These are phyloP conservation scores for Pleurotus pulmonarius DNA, from an alignment of 768 basidiomycete species.

Conservation along the genomic window DNA sequence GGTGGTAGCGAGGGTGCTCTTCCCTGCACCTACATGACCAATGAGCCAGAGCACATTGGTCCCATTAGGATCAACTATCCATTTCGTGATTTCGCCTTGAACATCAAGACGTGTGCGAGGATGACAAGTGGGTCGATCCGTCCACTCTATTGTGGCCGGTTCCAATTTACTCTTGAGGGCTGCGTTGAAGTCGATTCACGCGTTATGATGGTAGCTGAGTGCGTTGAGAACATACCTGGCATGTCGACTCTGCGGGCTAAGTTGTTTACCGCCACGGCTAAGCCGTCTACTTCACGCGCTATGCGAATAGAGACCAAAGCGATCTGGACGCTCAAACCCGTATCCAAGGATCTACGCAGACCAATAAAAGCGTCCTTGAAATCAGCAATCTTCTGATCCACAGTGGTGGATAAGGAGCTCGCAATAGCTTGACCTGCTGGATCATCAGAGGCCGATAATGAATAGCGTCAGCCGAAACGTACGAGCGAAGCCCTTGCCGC, in stretches of 20 bases:
- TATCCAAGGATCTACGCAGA: neutral
- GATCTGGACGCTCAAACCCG: neutral
- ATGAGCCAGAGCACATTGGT: slow-evolving; percentile 15
- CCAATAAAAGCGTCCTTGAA: neutral
- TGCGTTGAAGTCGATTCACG: neutral
- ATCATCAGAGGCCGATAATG: neutral
- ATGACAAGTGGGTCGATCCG: slow-evolving; percentile 1
- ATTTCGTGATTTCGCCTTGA: neutral
- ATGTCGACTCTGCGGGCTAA: too few relatives aligned
- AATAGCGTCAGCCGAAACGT: neutral
- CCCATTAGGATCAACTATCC: neutral
- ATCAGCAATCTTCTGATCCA: neutral
- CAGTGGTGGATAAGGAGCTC: neutral
- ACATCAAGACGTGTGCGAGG: slow-evolving; percentile 1
- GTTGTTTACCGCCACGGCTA: neutral
- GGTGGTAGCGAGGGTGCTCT: slow-evolving; percentile 31
- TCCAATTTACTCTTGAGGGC: neutral
- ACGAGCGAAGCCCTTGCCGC: slow-evolving; percentile 29
- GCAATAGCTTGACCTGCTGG: neutral
- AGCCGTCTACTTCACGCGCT: neutral
- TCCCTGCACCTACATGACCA: slow-evolving; percentile 17
- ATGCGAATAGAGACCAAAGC: neutral
- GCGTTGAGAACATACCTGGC: neutral
- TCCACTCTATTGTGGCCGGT: slow-evolving; percentile 1
- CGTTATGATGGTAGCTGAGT: neutral